A percentile compares a stretch with the other conserved stretches of the same genome.
Conservation (phyloP, 768 basidiomycete species). For the Russula sp. region DNA sequence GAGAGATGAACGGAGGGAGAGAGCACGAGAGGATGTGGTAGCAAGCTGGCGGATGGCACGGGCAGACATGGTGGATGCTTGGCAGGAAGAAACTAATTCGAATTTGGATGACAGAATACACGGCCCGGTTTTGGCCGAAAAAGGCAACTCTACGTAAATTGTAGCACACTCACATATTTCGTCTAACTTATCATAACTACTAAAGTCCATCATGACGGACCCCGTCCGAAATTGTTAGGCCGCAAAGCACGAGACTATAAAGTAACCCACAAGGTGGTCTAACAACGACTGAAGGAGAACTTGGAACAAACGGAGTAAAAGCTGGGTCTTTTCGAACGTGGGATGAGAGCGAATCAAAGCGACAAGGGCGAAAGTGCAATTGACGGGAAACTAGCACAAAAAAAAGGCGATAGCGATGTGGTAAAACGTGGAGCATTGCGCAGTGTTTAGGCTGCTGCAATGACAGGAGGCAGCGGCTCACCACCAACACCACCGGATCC, state of each 20-base stretch:
- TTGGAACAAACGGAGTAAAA: background rate
- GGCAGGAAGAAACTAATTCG: background rate
- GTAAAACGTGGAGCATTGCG: background rate
- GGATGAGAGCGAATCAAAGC: background rate
- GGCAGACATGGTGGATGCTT: constrained; percentile 51
- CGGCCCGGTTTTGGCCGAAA: constrained; percentile 1
- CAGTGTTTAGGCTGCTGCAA: constrained; percentile 25
- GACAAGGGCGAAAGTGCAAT: constrained; percentile 5
- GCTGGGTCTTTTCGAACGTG: background rate
- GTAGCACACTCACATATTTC: too few relatives aligned
- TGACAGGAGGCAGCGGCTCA: constrained; percentile 29
- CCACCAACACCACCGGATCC: constrained; percentile 2
- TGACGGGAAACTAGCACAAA: background rate
- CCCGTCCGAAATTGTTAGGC: constrained; percentile 26
- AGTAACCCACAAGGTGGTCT: constrained; percentile 25
- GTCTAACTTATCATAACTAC: too few relatives aligned
- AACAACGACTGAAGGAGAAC: constrained; percentile 9
- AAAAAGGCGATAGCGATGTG: constrained; percentile 4
- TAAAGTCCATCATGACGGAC: constrained; percentile 4
- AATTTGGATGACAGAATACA: background rate
- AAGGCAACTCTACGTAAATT: background rate
- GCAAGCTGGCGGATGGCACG: constrained; percentile 59
- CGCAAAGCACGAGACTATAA: constrained; percentile 19
- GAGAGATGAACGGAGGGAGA: constrained; percentile 33
- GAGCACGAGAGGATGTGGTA: constrained; percentile 44